Evolutionary conservation across 2,329 filamentous ascomycete genomes (phyloP), one percentile per base, ranked within the genome.

Genomic region (Chaetomium olivaceum): DNA sequence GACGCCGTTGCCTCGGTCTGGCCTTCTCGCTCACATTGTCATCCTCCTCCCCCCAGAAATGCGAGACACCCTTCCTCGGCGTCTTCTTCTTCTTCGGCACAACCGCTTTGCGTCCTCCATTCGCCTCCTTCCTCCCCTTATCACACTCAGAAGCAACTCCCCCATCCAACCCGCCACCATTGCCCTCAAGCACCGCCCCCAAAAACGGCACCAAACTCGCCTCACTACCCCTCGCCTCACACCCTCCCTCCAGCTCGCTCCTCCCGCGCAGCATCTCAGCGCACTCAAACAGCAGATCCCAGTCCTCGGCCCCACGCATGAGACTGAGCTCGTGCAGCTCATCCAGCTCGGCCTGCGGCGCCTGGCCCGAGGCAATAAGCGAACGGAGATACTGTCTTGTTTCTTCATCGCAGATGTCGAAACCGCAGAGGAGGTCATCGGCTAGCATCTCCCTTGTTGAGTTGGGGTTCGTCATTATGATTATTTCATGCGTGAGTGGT

Each of bases 291-390:
- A 76, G 70, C 68, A 77, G 73, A 16, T 75, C 68, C 73, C 75
- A 78, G 52, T 77, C 73, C 55, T 79, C 77, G 11, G 71, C 60
- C 0, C 75, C 75, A 11, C 74, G 73, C 51, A 74, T 63, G 1
- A 79, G 68, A 55, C 76, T 74, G 9, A 74, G 64, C 19, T 59
- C 58, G 9, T 67, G 61, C 27, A 79, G 67, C 11, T 71, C 55
- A 12, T 70, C 64, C 58, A 78, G 61, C 6, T 76, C 75, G 0
- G 72, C 70, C 3, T 64, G 64, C 3, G 71, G 66, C 2, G 64
- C 75, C 19, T 62, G 64, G 3, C 74, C 70, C 14, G 70, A 71
- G 8, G 69, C 68, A 21, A 76, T 71, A 14, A 74, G 54, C 4
- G 72, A 68, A 46, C 61, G 58, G 16, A 77, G 64, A 52, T 74